Conservation (phyloP, 306 rosid genomes). For the Rosa multiflora region DNA sequence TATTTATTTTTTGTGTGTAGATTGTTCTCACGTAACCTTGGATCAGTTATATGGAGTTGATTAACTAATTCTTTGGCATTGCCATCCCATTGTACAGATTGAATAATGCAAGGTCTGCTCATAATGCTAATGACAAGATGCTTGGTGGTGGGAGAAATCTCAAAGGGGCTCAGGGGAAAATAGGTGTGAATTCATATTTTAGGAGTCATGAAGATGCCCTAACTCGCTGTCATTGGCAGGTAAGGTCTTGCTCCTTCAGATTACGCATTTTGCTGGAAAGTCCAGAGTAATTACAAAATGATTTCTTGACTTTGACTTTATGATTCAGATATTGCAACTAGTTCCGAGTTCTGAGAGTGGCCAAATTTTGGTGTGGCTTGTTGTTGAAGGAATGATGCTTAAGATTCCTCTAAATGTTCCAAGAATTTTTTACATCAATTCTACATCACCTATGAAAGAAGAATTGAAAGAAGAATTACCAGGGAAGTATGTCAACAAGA, state of each 20-base stretch:
- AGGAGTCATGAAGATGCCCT: conserved; percentile 64
- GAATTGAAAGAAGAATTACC: conserved; percentile 52
- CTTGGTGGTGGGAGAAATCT: conserved; percentile 37
- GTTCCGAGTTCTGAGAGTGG: conserved; percentile 59
- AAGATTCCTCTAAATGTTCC: conserved; percentile 82
- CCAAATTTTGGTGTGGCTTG: conserved; percentile 79
- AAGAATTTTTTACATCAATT: conserved; percentile 82
- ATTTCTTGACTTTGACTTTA: conserved; percentile 19
- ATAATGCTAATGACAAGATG: conserved; percentile 39
- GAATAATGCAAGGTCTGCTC: conserved; percentile 47
- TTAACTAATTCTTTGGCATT: no score
- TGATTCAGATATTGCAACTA: conserved; percentile 77
- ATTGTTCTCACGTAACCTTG: not conserved
- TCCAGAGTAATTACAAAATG: conserved; percentile 6
- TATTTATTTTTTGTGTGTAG: not conserved
- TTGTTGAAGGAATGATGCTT: conserved; percentile 84
- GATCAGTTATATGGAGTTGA: no score
- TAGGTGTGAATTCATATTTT: conserved; percentile 75
- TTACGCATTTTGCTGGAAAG: conserved; percentile 19
- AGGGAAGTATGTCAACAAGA: conserved; percentile 70
- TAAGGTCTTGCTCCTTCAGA: conserved; percentile 24
- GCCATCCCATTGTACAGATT: conserved; percentile 50
- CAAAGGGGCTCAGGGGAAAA: conserved; percentile 40
- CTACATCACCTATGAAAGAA: conserved; percentile 49
- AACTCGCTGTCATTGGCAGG: conserved; percentile 86